Evolutionary conservation across 2,329 filamentous ascomycete species (phyloP), one percentile per base, ranked within the genome.

Genomic region (Fusarium chlamydosporum): DNA sequence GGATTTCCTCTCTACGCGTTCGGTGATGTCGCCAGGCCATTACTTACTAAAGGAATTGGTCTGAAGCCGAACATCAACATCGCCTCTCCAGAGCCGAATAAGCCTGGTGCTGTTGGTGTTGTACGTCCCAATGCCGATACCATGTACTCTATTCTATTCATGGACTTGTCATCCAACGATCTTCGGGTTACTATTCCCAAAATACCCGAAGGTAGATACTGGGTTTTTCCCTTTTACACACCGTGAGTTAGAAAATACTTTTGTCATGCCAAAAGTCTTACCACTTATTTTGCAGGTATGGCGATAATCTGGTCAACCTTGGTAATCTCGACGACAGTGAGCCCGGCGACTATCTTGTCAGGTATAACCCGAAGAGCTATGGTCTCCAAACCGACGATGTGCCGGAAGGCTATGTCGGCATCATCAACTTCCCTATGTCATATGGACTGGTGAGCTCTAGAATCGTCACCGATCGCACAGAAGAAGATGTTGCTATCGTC

Each of bases 1-100:
- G 46, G 46, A 20, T 50, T 50, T 12, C 46, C 46, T n/a, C 46
- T 50, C 7, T 50, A 50, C 33, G 33, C 46, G 2, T 50, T 50
- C 4, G 33, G 46, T 1, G 46, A 50, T 4, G 26, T 50, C 3
- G 46, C 33, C 6, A 50, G 46, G 16, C 46, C 46, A 1, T 50
- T 50, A 16, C 16, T 50, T 13, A 23, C 46, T 2, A 6, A 8
- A 7, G 46, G 46, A 5, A 13, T 50, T 3, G 20, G 16, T 0
- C 11, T 38, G 13, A 38, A 13, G 23, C 46, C 46, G 4, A 50
- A 38, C 23, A 18, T 50, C 33, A 50, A 37, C 33, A 18, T 50
- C 12, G 15, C 33, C 8, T 50, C 46, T 9, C 23, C 46, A 13
- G 3, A 27, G 1, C 46, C 46, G 2, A 50, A 50, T 5, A 23